Evolutionary conservation across 169 alveolate genomes (phyloP), one percentile per base, ranked within the genome.

Genomic region (Haemoproteus tartakovskyi): DNA sequence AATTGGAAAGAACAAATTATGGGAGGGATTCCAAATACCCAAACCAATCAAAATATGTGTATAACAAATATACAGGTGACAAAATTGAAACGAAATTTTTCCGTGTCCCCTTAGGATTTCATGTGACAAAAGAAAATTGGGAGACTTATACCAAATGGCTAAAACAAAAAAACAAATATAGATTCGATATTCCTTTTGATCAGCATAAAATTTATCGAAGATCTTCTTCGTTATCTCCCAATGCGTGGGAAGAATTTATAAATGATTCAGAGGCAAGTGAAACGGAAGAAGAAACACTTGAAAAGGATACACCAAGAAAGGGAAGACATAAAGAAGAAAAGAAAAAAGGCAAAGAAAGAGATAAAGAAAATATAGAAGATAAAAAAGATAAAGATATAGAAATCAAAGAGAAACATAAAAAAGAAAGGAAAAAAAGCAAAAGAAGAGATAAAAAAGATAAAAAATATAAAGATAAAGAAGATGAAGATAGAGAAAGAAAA

Each of bases 121-220:
- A 67, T 60, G 45, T 70, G 18, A 56, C 67, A 12, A 67, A 67
- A 38, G 82, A 67, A 14, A 52, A 26, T 30, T 67, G 82, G 82
- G 56, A 52, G 14, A 40, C 21, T 36, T 67, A 67, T 30, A 67
- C 82, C 5, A 19, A 67, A 0, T 67, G 82, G 82, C 3, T 67
- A 60, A 60, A 67, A 54, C 51, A 67, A 54, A 67, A 67, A 54
- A 67, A 67, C 43, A 52, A 52, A 4, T 67, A 67, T 22, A 51
- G 82, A 14, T 67, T 67, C 41, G 45, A 51, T 54, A 36, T 67
- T 8, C 56, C 50, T 6, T 67, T 67, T 67, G 82, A 67, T 38
- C 36, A 67, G 27, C 3, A 67, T 22, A 67, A 67, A 67, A 67
- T 67, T 26, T 67, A 41, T 59, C 51, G 82, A 22, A 27, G 26